Evolutionary conservation across 768 basidiomycete genomes (phyloP), one percentile per base, ranked within the genome.

Genomic region (Coprinellus aureogranulatus): DNA sequence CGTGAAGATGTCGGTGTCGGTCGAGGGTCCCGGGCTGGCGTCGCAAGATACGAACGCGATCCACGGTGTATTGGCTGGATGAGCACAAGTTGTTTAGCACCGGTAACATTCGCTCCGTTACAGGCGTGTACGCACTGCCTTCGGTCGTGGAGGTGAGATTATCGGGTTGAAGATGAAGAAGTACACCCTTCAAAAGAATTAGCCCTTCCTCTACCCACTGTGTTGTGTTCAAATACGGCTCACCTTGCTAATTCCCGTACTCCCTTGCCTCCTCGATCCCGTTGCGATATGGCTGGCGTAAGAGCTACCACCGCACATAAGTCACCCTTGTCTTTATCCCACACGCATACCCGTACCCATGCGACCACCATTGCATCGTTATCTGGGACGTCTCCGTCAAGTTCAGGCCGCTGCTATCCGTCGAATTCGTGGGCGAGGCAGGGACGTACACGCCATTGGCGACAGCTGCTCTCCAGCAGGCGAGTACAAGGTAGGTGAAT

Each of bases 31-130:
- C 56, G 85, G 79, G 68, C 94, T 94, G 57, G 68, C 64, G 66
- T 94, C 93, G 69, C 94, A 95, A 2, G 85, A 81, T 52, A 96
- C 81, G 60, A 94, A 80, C 14, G 94, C 94, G 64, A 97, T 89
- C 93, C 94, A 97, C 2, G 94, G 92, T 0, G 92, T 90, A 4
- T 73, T 77, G 2, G 89, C 88, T 82, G 67, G 37, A 56, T 64
- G 66, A 34, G 16, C 26, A 54, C 4, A 3, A 2, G 51, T 25
- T 62, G 50, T 45, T 39, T 63, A 41, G 47, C 50, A 51, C 47
- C 59, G 62, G 28, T 3, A 51, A 14, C 20, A 18, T 53, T 26
- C 28, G 42, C 37, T 54, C 47, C 51, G 44, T 51, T 4, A 26
- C 6, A 34, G 25, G 25, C n/a, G 10, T 52, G 5, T 10, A 66